A percentile compares a stretch with the other conserved stretches of the same genome.
Evolutionary conservation across 1,139 yeast genomes (phyloP).

Genomic region (Yueomyces sp.): DNA sequence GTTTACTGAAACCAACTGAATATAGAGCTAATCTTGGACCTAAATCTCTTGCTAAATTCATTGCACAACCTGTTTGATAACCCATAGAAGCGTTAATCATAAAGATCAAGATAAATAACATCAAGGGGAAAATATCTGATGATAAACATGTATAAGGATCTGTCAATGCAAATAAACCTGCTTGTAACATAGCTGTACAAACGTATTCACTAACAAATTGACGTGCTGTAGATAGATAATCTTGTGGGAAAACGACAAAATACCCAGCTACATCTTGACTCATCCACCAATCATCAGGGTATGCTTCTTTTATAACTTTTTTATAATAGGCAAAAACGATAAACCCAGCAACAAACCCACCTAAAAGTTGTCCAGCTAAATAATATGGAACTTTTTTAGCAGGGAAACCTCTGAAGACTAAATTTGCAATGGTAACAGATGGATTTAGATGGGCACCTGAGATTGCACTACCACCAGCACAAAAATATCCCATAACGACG

Average conservation of each 20-base stretch:
- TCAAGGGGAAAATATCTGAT: slow-evolving; percentile 32
- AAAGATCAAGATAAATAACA: slow-evolving; percentile 31
- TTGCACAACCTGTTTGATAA: slow-evolving; percentile 39
- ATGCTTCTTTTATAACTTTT: slow-evolving; percentile 15
- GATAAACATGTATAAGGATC: slow-evolving; percentile 37
- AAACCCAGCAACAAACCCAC: slow-evolving; percentile 30
- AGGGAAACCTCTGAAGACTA: slow-evolving; percentile 32
- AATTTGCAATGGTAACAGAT: slow-evolving; percentile 30
- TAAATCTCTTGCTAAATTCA: slow-evolving; percentile 40
- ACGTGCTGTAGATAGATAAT: slow-evolving; percentile 31
- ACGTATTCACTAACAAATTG: slow-evolving; percentile 35
- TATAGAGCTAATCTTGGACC: slow-evolving; percentile 38
- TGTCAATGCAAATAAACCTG: slow-evolving; percentile 34
- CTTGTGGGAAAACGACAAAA: slow-evolving; percentile 34
- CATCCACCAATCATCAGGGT: slow-evolving; percentile 15
- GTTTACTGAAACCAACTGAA: slow-evolving; percentile 33
- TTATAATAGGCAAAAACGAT: slow-evolving; percentile 28
- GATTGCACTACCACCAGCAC: slow-evolving; percentile 31
- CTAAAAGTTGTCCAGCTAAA: slow-evolving; percentile 29
- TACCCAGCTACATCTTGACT: slow-evolving; percentile 23
- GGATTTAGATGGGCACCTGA: slow-evolving; percentile 37
- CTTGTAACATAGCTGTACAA: slow-evolving; percentile 31
- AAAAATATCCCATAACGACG: slow-evolving; percentile 34
- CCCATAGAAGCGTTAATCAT: slow-evolving; percentile 34
- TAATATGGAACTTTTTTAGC: slow-evolving; percentile 30